These are phyloP conservation scores for Microdochium trichocladiopsis DNA, from an alignment of 2,329 filamentous ascomycete species.

Conservation along the genomic window DNA sequence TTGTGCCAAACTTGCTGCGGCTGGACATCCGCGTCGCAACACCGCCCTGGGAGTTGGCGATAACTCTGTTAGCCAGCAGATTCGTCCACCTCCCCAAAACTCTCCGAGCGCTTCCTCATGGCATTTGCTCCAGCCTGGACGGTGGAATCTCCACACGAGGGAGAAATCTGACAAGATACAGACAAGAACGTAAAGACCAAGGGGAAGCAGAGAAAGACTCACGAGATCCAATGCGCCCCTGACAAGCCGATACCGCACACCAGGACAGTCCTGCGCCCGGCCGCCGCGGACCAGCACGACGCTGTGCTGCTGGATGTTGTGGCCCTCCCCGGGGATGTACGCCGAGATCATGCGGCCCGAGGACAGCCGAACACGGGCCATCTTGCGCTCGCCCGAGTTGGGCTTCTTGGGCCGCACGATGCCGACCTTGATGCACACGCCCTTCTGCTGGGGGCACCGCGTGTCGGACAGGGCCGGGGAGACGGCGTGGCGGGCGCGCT, in stretches of 20 bases:
- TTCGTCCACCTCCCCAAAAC: too few species aligned
- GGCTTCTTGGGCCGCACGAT: slow-evolving; percentile 97
- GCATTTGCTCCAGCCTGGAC: too few species aligned
- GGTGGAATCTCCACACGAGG: too few species aligned
- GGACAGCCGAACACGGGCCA: slow-evolving; percentile 82
- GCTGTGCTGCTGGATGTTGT: slow-evolving; percentile 98
- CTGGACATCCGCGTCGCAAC: slow-evolving; percentile 78
- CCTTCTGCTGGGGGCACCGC: slow-evolving; percentile 77
- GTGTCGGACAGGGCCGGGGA: slow-evolving; percentile 73
- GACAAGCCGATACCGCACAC: slow-evolving; percentile 93
- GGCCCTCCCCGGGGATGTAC: slow-evolving; percentile 95
- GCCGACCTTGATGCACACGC: slow-evolving; percentile 90
- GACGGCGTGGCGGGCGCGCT: slow-evolving; percentile 76
- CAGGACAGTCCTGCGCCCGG: slow-evolving; percentile 91
- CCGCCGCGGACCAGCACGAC: slow-evolving; percentile 95
- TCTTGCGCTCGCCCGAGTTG: slow-evolving; percentile 96
- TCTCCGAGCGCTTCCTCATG: too few species aligned
- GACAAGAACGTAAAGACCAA: too few species aligned
- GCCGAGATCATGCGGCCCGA: slow-evolving; percentile 82
- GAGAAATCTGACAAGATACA: too few species aligned
- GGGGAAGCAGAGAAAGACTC: slow-evolving; percentile 31
- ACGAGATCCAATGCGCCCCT: slow-evolving; percentile 90
- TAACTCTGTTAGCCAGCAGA: too few species aligned
- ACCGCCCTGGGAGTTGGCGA: slow-evolving; percentile 58
- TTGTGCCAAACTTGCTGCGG: slow-evolving; percentile 95